Conservation (phyloP, 441 rosid genomes). For the Pelargonium australe region DNA sequence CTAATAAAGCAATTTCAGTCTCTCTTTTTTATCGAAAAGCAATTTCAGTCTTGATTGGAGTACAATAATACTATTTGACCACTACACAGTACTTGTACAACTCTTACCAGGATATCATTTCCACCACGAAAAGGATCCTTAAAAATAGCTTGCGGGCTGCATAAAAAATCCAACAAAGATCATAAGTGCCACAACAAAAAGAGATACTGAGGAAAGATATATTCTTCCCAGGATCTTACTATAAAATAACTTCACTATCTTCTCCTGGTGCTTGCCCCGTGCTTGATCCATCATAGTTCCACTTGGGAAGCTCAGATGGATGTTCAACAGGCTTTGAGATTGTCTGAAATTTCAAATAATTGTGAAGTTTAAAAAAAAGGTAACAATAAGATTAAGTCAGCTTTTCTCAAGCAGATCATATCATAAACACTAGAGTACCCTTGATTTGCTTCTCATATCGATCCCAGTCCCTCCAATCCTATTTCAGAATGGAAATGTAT, state of each 20-base stretch:
- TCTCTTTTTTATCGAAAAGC: no score
- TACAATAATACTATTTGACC: not conserved
- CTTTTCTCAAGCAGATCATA: slow-evolving; percentile 4
- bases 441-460: slow-evolving; percentile 89
- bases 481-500: slow-evolving; percentile 25
- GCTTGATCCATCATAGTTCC: slow-evolving; percentile 98
- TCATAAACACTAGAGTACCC: slow-evolving; percentile 39
- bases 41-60: not conserved
- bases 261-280: slow-evolving; percentile 99
- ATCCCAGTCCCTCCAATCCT: slow-evolving; percentile 92
- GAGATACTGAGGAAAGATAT: slow-evolving; percentile 5
- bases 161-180: slow-evolving; percentile 19
- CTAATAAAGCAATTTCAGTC: no score
- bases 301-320: slow-evolving; percentile 93
- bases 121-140: slow-evolving; percentile 98
- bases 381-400: slow-evolving; percentile 3
- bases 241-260: slow-evolving; percentile 94
- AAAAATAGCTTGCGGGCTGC: slow-evolving; percentile 94
- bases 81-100: slow-evolving; percentile 6
- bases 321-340: slow-evolving; percentile 72
- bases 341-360: slow-evolving; percentile 40
- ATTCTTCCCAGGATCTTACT: slow-evolving; percentile 44
- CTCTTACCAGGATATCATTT: slow-evolving; percentile 81
- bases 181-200: slow-evolving; percentile 10
- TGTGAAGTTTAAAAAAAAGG: slow-evolving; percentile 9